Evolutionary conservation across 805 yeast species (phyloP), one percentile per base, ranked within the genome.

Genomic region (Saccharomycopsis fibuligera): DNA sequence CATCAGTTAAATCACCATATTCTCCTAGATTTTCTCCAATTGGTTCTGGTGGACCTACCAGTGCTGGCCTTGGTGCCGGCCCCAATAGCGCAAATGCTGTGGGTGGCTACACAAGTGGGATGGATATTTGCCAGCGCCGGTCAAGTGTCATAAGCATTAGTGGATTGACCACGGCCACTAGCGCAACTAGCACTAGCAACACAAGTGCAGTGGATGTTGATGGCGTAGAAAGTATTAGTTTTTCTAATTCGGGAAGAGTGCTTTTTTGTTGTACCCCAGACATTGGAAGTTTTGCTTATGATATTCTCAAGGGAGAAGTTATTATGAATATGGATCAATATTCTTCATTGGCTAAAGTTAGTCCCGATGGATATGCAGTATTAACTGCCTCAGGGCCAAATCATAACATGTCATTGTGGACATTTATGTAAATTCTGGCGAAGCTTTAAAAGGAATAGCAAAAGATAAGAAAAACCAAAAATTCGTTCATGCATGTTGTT

Each of bases 311-410:
- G 49, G 79, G 78, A 12, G 79, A 77, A 48, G 66, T 83, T 14
- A 76, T 86, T 5, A 89, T 87, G 0, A 68, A 74, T 17, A 60
- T 87, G 45, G 81, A 79, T 25, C 86, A 85, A 0, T 93, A 86
- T 57, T 59, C 67, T 9, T 78, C 77, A 54, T 70, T 81, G 41
- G 78, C 80, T 44, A 78, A 78, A 56, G 83, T 89, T 2, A 76
- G 89, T 54, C 81, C 81, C 0, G 86, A 87, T 63, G 96, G 96
- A 0, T 60, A 76, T 21, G 89, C 83, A 16, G 72, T 89, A 8
- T 80, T 83, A 48, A 85, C 96, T 1, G 83, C 86, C 1, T 83
- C 91, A 1, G 83, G 95, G 5, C 41, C 50, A 85, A 96, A 87
- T 60, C 65, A 80, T 5, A 79, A 90, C 1, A 73, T 84, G 56